Evolutionary conservation across 1,139 yeast species (phyloP).

Genomic region (Yamadazyma dushanensis): DNA sequence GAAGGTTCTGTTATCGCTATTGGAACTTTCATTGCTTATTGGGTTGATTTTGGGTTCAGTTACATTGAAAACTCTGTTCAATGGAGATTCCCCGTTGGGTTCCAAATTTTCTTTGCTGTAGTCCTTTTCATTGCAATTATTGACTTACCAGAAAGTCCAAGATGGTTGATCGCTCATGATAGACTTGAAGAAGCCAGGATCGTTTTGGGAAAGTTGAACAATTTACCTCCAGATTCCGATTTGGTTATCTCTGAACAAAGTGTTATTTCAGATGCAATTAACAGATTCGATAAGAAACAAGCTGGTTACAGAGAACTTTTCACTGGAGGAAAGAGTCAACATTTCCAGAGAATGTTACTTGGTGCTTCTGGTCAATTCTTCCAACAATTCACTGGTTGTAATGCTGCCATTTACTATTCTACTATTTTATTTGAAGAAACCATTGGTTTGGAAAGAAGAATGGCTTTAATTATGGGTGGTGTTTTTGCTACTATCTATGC

Average conservation of each 20-base stretch:
- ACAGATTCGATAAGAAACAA: conserved; percentile 38
- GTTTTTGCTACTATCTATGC: conserved; percentile 64
- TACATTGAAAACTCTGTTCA: conserved; percentile 45
- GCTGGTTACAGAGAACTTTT: conserved; percentile 51
- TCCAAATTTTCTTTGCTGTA: conserved; percentile 43
- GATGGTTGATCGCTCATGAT: conserved; percentile 64
- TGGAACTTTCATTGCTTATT: conserved; percentile 72
- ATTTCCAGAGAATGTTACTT: conserved; percentile 53
- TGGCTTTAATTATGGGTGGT: conserved; percentile 63
- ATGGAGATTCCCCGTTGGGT: conserved; percentile 50
- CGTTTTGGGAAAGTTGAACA: conserved; percentile 42
- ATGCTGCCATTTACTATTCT: conserved; percentile 68
- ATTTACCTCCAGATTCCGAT: conserved; percentile 41
- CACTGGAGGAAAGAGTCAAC: conserved; percentile 58
- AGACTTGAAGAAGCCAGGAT: conserved; percentile 50
- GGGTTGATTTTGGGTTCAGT: conserved; percentile 75
- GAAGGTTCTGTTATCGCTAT: conserved; percentile 73
- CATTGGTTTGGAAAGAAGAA: conserved; percentile 48
- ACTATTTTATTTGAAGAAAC: conserved; percentile 62
- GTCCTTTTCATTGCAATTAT: conserved; percentile 36
- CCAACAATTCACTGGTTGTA: conserved; percentile 66
- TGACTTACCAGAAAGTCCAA: conserved; percentile 67
- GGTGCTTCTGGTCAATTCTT: conserved; percentile 62
- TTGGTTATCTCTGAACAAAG: conserved; percentile 44
- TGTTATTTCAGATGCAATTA: conserved; percentile 43